Base-by-base conservation (phyloP, 192 early-diverging fungal genomes). In the Coemansia furcata region DNA sequence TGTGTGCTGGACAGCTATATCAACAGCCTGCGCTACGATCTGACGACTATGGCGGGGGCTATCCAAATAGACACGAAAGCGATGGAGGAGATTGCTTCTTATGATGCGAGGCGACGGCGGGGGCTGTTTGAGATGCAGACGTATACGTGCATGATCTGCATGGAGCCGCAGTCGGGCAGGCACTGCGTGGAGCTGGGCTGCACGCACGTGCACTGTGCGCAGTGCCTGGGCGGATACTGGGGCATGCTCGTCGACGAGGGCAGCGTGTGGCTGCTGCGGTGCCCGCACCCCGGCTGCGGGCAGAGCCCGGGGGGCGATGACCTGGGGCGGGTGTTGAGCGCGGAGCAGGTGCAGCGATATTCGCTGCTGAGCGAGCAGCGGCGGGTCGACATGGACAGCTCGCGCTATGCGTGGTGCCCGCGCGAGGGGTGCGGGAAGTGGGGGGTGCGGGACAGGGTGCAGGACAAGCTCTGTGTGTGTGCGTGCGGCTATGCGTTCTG, bases 121-220 rank as follows among this genome's bases (percentile, higher is more conserved):
- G 30, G 26, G 35, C 26, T 55, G 21, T 76, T 76, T 60, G 60
- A 63, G 36, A 19, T 60, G 15, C 68, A 49, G 12, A 59, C 63
- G 2, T 66, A 60, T 44, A 19, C 60, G 7, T 76, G 74, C 32
- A 43, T 49, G 3, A 76, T 77, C 6, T 77, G 69, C 57, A 60
- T 71, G 55, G 69, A 77, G 49, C 47, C 64, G 46, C 75, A 77
- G 58, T 60, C 75, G 1, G 75, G 69, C 21, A 42, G 35, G 32
- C 69, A 72, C 47, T 77, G 68, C 23, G 46, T 72, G 8, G 29
- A 63, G 40, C 49, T 77, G 33, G 64, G 47, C n/a, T 77, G 75
- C 62, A 17, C 40, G 2, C 75, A 77, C 12, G 65, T 71, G 1
- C 54, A 49, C 33, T 77, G 69, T 39, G 23, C 37, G 0, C 21